These are phyloP conservation scores for Aspergillus versicolor DNA, from an alignment of 2,329 filamentous ascomycete species.

Conservation along the genomic window DNA sequence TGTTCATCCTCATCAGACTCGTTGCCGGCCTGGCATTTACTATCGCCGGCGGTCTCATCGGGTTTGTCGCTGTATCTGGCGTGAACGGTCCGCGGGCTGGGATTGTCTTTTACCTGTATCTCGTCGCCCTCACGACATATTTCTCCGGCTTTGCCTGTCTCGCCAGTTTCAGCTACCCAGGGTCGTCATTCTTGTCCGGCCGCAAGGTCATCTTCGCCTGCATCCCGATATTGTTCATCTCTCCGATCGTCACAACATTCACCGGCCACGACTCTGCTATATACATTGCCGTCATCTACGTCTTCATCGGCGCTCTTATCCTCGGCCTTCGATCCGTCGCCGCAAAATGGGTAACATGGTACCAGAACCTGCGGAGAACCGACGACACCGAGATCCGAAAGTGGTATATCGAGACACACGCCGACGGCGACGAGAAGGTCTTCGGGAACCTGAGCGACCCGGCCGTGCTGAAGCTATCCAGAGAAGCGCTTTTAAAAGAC, in stretches of 20 bases:
- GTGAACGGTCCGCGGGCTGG: constrained; percentile 47
- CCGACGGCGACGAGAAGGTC: constrained; percentile 36
- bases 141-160: constrained; percentile 57
- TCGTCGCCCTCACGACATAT: constrained; percentile 59
- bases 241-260: constrained; percentile 57
- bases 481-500: constrained; percentile 47
- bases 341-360: constrained; percentile 61
- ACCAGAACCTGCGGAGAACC: constrained; percentile 38
- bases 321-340: constrained; percentile 55
- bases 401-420: constrained; percentile 38
- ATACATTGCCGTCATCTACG: constrained; percentile 56
- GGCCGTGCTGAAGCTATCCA: constrained; percentile 49
- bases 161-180: constrained; percentile 55
- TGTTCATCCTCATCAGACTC: constrained; percentile 55
- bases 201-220: constrained; percentile 56
- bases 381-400: constrained; percentile 41
- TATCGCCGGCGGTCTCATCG: constrained; percentile 53
- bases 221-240: constrained; percentile 57
- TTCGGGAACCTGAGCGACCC: constrained; percentile 49
- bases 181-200: constrained; percentile 57
- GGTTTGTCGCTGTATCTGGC: constrained; percentile 52
- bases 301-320: constrained; percentile 53
- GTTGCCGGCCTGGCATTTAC: constrained; percentile 53
- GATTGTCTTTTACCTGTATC: constrained; percentile 60
- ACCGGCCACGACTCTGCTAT: constrained; percentile 54